Conservation (phyloP, 2,329 filamentous ascomycete species). For the Ceratocystis huliohia region DNA sequence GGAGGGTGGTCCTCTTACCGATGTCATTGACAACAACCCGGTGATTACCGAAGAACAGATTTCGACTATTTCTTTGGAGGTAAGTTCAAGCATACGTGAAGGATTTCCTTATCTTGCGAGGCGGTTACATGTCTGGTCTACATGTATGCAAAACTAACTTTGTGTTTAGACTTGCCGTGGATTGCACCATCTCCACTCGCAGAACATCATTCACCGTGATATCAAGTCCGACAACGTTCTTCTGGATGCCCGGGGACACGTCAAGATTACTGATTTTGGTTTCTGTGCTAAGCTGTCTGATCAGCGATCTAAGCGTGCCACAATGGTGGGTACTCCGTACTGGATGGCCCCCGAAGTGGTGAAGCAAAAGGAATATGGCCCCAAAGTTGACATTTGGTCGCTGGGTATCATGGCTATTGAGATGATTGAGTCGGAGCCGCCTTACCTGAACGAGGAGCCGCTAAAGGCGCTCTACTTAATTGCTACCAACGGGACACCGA, state of each 20-base stretch:
- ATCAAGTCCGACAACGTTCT: conserved; percentile 99
- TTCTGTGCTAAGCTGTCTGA: conserved; percentile 98
- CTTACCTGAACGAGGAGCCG: conserved; percentile 94
- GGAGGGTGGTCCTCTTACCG: conserved; percentile 93
- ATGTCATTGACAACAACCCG: conserved; percentile 96
- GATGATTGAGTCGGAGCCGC: conserved; percentile 98
- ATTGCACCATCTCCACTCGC: conserved; percentile 81
- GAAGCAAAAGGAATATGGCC: conserved; percentile 97
- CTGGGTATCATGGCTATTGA: conserved; percentile 99
- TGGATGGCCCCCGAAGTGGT: conserved; percentile 99
- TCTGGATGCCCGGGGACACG: conserved; percentile 82
- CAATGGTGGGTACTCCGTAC: conserved; percentile 98
- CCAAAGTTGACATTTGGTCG: conserved; percentile 98
- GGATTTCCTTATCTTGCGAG: neutral
- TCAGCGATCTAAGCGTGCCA: conserved; percentile 90
- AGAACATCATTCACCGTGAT: conserved; percentile 96
- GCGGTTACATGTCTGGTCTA: conserved; percentile 18
- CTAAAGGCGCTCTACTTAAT: conserved; percentile 96
- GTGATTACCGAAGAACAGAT: conserved; percentile 94
- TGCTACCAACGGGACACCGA: conserved; percentile 91
- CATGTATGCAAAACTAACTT: conserved; percentile 15
- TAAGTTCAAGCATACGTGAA: conserved; percentile 31
- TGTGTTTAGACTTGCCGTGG: conserved; percentile 73
- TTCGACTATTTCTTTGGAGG: conserved; percentile 91
- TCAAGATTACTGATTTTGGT: conserved; percentile 98